Conservation (phyloP, 1,139 yeast genomes). For the Geotrichum bryndzae region DNA sequence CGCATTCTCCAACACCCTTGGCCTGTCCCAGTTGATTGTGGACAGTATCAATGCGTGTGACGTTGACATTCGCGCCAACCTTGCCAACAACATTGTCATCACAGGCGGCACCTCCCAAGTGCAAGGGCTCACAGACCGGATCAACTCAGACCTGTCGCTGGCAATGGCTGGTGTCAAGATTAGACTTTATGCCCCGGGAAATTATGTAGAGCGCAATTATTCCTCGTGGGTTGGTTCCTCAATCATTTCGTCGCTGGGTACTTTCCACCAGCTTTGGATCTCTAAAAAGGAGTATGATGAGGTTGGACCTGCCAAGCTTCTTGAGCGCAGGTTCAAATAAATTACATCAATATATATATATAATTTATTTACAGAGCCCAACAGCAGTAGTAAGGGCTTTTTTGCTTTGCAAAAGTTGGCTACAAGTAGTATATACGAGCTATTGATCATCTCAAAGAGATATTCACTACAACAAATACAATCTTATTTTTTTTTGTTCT, state of each 20-base stretch:
- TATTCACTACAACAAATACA: neutral
- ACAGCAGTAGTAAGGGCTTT: no score
- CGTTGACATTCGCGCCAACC: conserved; percentile 82
- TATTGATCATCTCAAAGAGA: neutral
- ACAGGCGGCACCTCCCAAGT: conserved; percentile 85
- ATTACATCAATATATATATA: neutral
- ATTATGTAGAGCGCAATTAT: conserved; percentile 71
- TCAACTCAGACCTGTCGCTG: conserved; percentile 65
- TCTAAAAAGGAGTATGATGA: conserved; percentile 87
- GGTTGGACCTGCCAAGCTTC: conserved; percentile 75
- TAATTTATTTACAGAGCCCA: neutral
- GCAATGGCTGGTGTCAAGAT: conserved; percentile 88
- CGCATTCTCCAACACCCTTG: conserved; percentile 34
- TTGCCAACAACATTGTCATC: conserved; percentile 85
- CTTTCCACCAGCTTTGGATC: conserved; percentile 97
- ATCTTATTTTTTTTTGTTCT: neutral
- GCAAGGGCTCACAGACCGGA: conserved; percentile 82
- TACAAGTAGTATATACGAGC: no score
- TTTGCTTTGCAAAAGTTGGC: no score
- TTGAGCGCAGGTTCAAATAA: conserved; percentile 31
- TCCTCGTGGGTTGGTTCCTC: conserved; percentile 97
- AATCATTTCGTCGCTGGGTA: conserved; percentile 84
- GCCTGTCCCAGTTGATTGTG: conserved; percentile 64
- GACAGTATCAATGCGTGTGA: conserved; percentile 62
- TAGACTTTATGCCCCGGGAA: conserved; percentile 83